Evolutionary conservation across 78 protist genomes (phyloP), one percentile per base, ranked within the genome.

Genomic region (Tieghemostelium lacteum): DNA sequence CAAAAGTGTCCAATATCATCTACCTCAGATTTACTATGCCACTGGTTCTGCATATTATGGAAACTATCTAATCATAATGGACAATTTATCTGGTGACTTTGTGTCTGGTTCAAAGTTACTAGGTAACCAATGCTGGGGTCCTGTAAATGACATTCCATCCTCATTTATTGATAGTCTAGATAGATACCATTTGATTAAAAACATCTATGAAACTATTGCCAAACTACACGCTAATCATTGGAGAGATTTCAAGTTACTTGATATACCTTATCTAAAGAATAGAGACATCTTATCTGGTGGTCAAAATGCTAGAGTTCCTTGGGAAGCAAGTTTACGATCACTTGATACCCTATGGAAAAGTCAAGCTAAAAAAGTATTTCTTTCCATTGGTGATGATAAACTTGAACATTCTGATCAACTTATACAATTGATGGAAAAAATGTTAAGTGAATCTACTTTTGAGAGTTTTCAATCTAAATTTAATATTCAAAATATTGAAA

Each of bases 91-190:
- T n/a, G 2, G 57, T 37, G 24, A 28, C 8, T 16, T n/a, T 34
- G 16, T 2, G 29, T 33, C 66, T 26, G 14, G 0, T 20, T 20
- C 29, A 19, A 6, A 65, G 2, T 24, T 40, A 10, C n/a, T 69
- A 60, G 75, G 75, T 17, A 69, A 69, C 45, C 75, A 69, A 17
- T 69, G 75, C 45, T 69, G 75, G 75, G 62, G 62, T 14, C 3
- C 22, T 24, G 57, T 26, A 12, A 4, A 10, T 14, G 60, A 33
- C 2, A n/a, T n/a, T n/a, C n/a, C n/a, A n/a, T n/a, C n/a, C n/a
- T n/a, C n/a, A n/a, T n/a, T 49, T 19, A 52, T 42, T 65, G 24
- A 22, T 22, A 65, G 54, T 22, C 20, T 24, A 1, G 29, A 36
- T 36, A 52, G 36, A 33, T n/a, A n/a, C n/a, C n/a, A n/a, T n/a